Evolutionary conservation across 148 eudicot genomes (phyloP).

Genomic region (Spergularia bocconei): DNA sequence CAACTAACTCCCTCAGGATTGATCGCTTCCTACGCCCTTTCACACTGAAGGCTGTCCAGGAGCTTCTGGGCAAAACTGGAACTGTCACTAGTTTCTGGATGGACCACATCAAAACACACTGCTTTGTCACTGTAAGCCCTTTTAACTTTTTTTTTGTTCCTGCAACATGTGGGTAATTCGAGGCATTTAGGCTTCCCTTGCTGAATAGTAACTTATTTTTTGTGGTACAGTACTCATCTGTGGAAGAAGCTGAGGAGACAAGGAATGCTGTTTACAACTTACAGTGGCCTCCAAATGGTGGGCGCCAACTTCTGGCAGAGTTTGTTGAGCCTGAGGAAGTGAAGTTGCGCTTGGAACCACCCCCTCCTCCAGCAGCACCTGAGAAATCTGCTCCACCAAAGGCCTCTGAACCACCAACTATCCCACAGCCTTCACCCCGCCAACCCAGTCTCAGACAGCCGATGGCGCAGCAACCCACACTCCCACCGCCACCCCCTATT

Average conservation of each 20-base stretch:
- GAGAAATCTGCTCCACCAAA: constrained; percentile 29
- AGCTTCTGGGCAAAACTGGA: constrained; percentile 82
- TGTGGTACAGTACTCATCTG: constrained; percentile 63
- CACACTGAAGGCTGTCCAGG: constrained; percentile 94
- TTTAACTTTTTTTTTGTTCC: neutral
- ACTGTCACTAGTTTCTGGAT: constrained; percentile 80
- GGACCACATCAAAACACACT: constrained; percentile 98
- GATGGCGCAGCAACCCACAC: constrained; percentile 46
- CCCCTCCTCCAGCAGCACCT: constrained; percentile 54
- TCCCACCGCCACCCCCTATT: constrained; percentile 74
- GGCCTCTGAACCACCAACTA: constrained; percentile 24
- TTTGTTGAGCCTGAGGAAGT: constrained; percentile 95
- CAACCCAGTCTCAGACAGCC: constrained; percentile 47
- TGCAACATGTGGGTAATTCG: neutral
- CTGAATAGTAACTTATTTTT: neutral
- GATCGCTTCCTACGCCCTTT: constrained; percentile 90
- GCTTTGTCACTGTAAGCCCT: constrained; percentile 72
- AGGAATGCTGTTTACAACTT: constrained; percentile 81
- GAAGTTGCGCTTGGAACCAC: constrained; percentile 51
- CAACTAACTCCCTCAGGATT: constrained; percentile 80
- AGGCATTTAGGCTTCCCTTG: neutral
- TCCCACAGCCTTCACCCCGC: constrained; percentile 54
- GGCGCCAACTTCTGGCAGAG: constrained; percentile 70
- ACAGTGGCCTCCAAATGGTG: constrained; percentile 96
- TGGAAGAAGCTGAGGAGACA: constrained; percentile 87